A percentile compares a stretch with the other conserved stretches of the same genome.
These are phyloP conservation scores for Fusarium sp. DNA, from an alignment of 2,329 filamentous ascomycete species.

Conservation along the genomic window DNA sequence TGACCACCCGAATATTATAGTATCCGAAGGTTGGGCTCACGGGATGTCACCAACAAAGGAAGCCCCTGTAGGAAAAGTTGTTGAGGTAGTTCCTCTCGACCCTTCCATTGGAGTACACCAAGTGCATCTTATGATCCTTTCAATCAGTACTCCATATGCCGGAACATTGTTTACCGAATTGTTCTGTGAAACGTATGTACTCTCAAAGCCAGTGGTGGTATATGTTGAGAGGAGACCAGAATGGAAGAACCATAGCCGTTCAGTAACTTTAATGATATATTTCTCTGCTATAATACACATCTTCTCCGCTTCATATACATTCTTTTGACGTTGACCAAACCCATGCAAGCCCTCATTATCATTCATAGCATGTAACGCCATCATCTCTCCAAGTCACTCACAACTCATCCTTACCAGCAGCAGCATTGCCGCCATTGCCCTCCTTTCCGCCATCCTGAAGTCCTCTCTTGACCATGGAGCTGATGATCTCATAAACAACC, in stretches of 20 bases:
- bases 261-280: not conserved
- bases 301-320: not conserved
- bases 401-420: slow-evolving; percentile 51
- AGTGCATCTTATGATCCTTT: not conserved
- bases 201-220: not conserved
- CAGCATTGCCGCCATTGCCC: slow-evolving; percentile 38
- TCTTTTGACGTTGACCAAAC: not conserved
- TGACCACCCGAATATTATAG: not conserved
- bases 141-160: not conserved
- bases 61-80: not conserved
- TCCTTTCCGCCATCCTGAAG: slow-evolving; percentile 53
- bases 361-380: slow-evolving; percentile 12
- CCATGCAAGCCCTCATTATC: slow-evolving; percentile 1
- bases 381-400: slow-evolving; percentile 29
- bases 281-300: not conserved
- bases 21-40: not conserved
- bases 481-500: slow-evolving; percentile 87
- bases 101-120: not conserved
- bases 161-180: not conserved
- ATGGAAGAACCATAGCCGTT: not conserved
- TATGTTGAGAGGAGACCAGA: not conserved
- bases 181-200: not conserved
- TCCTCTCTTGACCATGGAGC: slow-evolving; percentile 73
- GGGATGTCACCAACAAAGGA: not conserved
- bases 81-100: not conserved